These are phyloP conservation scores for Kwoniella dendrophila DNA, from an alignment of 768 basidiomycete genomes.

Conservation along the genomic window DNA sequence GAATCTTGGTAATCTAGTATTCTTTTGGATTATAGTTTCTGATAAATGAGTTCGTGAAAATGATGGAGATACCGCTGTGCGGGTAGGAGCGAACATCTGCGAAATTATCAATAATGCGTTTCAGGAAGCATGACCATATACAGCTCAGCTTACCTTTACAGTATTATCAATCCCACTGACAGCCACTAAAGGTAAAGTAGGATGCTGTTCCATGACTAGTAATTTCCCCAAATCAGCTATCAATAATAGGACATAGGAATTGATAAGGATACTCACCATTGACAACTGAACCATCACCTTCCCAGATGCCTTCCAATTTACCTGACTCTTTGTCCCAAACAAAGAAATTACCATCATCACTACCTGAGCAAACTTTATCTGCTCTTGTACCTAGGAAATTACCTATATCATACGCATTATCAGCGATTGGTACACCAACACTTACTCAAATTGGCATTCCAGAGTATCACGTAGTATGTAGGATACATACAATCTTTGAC, in stretches of 20 bases:
- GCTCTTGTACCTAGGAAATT: conserved; percentile 80
- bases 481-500: conserved; percentile 75
- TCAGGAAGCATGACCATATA: background rate
- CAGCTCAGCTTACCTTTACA: conserved; percentile 66
- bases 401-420: conserved; percentile 59
- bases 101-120: background rate
- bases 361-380: conserved; percentile 78
- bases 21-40: conserved; percentile 31
- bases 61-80: conserved; percentile 17
- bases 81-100: conserved; percentile 28
- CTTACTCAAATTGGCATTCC: background rate
- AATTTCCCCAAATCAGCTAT: background rate
- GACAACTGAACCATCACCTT: conserved; percentile 78
- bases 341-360: conserved; percentile 76
- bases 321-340: conserved; percentile 76
- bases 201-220: conserved; percentile 71
- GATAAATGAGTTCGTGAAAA: conserved; percentile 28
- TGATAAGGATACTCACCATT: conserved; percentile 60
- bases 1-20: conserved; percentile 24
- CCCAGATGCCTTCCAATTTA: conserved; percentile 71
- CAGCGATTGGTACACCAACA: background rate
- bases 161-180: conserved; percentile 84
- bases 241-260: background rate
- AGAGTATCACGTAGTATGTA: background rate
- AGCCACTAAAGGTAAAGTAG: conserved; percentile 76